Base-by-base conservation (phyloP, 2,329 filamentous ascomycete species). In the Pseudogymnoascus pannorum region DNA sequence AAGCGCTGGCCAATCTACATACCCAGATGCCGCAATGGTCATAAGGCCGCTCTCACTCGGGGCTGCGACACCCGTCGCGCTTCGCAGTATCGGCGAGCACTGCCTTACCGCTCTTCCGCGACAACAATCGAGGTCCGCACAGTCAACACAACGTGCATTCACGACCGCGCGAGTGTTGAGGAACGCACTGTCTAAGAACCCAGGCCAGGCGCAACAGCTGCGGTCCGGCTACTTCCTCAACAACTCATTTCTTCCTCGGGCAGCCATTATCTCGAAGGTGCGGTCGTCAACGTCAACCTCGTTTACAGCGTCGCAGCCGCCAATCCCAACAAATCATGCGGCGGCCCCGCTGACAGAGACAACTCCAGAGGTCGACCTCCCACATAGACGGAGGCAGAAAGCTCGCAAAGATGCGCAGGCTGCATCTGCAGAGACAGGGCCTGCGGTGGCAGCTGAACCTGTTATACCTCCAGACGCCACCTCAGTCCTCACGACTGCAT, bases 401-500 rank as follows among this genome's bases (percentile, higher is more conserved):
- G 60, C 40, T 38, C 35, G 44, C 26, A 62, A 62, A 33, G 59
- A 62, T 51, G 59, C 42, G 20, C 65, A 63, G 44, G 66, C 65
- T 14, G 64, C 64, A 26, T 64, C 64, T 44, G 66, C 67, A 64
- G 66, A 65, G 2, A 57, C 65, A 63, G 60, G 65, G 3, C 33
- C 57, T 24, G 20, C 31, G 18, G 57, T 33, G 54, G 62, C 66
- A 54, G 58, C 61, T 44, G 61, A 69, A 48, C 42, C 57, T 31
- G 60, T 70, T 2, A 77, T 80, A 12, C 75, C 76, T 9, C 75
- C 79, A 59, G 76, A 77, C 72, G 79, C 81, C 16, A 87, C 85
- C 3, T 81, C 83, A 4, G 73, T 80, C 14, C 78, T 87, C 20
- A 78, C 83, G 38, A 76, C 76, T 57, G 75, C 74, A 57, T 84